Base-by-base conservation (phyloP, 2,329 filamentous ascomycete species). In the Cladosporium halotolerans region DNA sequence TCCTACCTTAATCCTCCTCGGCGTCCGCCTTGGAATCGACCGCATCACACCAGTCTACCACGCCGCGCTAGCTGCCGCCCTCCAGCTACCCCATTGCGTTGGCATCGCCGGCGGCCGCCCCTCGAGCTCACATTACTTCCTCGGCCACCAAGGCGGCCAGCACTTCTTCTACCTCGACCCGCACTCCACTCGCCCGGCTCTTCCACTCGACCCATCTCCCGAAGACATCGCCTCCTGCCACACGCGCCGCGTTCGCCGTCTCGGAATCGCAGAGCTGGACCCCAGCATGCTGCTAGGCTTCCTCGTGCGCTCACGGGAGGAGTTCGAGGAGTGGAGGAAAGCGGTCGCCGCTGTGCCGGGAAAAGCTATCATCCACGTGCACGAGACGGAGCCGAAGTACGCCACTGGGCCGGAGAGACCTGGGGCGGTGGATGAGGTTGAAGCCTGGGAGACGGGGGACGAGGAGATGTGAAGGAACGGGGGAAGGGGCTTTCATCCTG, bases 281-380 rank as follows among this genome's bases (percentile, higher is more conserved):
- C 93, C 93, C 0, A 96, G 90, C 65, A 99, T 99, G 93, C 74
- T 99, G 40, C 88, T 99, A 59, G 92, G 89, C 4, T 97, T 97
- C 64, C 73, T 99, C 34, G 90, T 99, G 57, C 81, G 79, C 39
- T 82, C 88, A 54, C 84, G 92, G 62, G 79, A 84, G 41, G 93
- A 99, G 60, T 97, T 92, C 86, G 73, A 79, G 38, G 79, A 82
- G 50, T 97, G 91, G 91, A 86, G 88, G 64, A 76, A 80, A 55
- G 80, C 55, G 14, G 55, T 67, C 1, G 55, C 55, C 8, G 61
- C 56, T 33, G 58, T 58, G 16, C 61, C 83, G 87, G 8, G 62
- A 88, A 79, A 39, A 66, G 78, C 84, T 6, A 88, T 99, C 49
- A 86, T 97, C 45, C 88, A 92, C 62, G 83, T 97, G 28, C 83